phyloP scores from a whole-genome alignment of 2,329 filamentous ascomycete genomes.

The Teratosphaeria epicoccoides region DNA sequence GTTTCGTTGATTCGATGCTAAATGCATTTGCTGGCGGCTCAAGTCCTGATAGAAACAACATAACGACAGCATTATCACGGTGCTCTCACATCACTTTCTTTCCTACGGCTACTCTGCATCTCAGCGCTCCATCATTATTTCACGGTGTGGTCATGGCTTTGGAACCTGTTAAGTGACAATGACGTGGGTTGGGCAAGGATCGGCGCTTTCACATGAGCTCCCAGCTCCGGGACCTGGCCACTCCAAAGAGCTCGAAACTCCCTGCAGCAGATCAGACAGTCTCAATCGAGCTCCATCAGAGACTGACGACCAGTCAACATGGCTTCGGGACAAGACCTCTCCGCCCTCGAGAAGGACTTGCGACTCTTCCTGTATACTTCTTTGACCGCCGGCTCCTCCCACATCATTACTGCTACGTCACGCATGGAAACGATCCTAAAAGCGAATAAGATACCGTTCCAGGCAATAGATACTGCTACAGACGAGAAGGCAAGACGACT shows the following conservation, averaged over 20 bases:
- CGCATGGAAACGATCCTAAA: constrained; percentile 93
- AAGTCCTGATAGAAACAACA: neutral
- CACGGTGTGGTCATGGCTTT: neutral
- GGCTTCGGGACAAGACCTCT: constrained; percentile 26
- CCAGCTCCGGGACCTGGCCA: neutral
- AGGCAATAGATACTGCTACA: constrained; percentile 80
- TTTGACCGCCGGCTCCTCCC: constrained; percentile 85
- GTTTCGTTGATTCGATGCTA: neutral
- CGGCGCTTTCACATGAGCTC: neutral
- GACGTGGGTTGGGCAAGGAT: neutral
- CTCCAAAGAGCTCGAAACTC: too few species aligned
- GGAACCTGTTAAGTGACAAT: neutral
- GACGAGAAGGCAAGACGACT: constrained; percentile 81
- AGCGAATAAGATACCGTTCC: constrained; percentile 89
- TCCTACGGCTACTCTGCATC: too few species aligned
- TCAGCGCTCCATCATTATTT: too few species aligned
- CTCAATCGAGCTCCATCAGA: too few species aligned
- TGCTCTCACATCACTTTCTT: neutral
- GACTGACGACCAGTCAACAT: neutral
- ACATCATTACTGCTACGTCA: constrained; percentile 92
- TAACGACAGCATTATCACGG: neutral
- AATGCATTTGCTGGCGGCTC: neutral
- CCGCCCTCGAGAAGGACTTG: constrained; percentile 35
- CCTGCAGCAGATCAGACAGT: too few species aligned
- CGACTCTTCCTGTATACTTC: constrained; percentile 90